Percentiles rank a stretch among this genome's conserved stretches.
Conservation (phyloP, 441 rosid genomes). For the Adansonia madagascariensis region DNA sequence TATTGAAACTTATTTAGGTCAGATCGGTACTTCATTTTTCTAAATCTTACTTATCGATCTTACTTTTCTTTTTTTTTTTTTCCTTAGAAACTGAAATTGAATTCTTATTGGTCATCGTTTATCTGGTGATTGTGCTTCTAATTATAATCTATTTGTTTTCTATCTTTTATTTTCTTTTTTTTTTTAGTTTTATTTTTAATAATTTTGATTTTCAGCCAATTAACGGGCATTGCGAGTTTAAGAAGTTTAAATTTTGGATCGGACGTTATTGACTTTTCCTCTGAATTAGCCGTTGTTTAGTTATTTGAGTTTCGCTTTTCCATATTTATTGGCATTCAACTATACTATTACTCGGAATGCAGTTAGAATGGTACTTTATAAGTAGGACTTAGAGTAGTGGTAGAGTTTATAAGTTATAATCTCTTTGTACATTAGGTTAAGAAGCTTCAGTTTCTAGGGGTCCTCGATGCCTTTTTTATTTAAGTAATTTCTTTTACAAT, state of each 20-base stretch:
- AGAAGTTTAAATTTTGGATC: background rate
- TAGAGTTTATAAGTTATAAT: background rate
- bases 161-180: background rate
- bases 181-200: background rate
- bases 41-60: background rate
- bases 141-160: background rate
- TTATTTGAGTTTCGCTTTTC: constrained; percentile 4
- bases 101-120: background rate
- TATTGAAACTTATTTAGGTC: constrained; percentile 76
- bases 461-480: background rate
- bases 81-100: background rate
- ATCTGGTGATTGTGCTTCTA: background rate
- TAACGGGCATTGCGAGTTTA: background rate
- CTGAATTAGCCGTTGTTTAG: constrained; percentile 10
- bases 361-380: constrained; percentile 4
- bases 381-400: background rate
- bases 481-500: background rate
- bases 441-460: constrained; percentile 6
- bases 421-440: constrained; percentile 8
- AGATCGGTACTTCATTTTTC: constrained; percentile 35
- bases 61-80: background rate
- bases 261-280: background rate
- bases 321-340: background rate
- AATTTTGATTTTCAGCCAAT: background rate
- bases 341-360: background rate